Evolutionary conservation across 23 red algal species (phyloP).

Genomic region (Cyanidium caldarium): DNA sequence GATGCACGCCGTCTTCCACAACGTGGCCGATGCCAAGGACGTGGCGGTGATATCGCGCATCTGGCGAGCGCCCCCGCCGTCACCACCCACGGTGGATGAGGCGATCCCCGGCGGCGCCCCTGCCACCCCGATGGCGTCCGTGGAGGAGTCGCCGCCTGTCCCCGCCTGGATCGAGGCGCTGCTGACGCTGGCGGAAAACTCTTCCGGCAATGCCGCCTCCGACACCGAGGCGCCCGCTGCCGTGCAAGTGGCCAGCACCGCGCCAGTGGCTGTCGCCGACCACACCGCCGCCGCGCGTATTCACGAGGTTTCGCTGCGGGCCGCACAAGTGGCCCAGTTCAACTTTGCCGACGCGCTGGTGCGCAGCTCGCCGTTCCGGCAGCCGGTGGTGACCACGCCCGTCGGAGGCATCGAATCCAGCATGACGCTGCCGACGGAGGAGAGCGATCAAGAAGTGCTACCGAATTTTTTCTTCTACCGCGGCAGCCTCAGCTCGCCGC

Average conservation of each 20-base stretch:
- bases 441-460: neutral
- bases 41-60: neutral
- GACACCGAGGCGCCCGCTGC: neutral
- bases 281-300: neutral
- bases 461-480: neutral
- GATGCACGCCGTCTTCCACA: slow-evolving; percentile 1
- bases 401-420: neutral
- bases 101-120: neutral
- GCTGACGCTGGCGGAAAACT: neutral
- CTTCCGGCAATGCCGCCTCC: neutral
- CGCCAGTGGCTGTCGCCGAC: neutral
- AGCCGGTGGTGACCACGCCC: neutral
- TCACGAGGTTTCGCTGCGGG: neutral
- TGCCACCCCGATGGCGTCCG: neutral
- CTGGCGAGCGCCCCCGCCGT: neutral
- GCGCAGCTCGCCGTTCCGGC: neutral
- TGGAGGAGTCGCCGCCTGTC: neutral
- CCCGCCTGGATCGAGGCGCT: neutral
- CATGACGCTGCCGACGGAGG: slow-evolving; percentile 2
- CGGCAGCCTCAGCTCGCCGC: neutral
- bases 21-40: slow-evolving; percentile 1
- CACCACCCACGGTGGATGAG: too few species aligned
- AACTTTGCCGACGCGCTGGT: neutral
- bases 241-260: neutral
- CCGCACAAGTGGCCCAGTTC: neutral